These are phyloP conservation scores for Penicillium paxilli DNA, from an alignment of 495 filamentous ascomycete species.

Conservation along the genomic window DNA sequence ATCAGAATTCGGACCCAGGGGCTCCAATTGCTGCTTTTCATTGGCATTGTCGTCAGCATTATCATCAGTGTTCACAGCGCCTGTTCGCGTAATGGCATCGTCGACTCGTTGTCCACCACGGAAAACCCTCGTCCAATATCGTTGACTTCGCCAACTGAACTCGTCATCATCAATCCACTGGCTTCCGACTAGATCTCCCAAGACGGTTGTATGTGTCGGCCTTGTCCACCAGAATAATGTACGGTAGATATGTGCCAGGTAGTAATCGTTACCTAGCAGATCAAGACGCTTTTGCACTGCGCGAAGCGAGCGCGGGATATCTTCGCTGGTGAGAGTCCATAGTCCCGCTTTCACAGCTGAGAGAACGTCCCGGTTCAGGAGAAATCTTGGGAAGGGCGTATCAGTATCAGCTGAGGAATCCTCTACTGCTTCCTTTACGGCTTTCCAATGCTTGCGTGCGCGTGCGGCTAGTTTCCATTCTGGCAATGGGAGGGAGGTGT, in stretches of 20 bases:
- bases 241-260: slow-evolving; percentile 91
- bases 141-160: slow-evolving; percentile 65
- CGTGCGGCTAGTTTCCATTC: slow-evolving; percentile 62
- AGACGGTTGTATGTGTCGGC: slow-evolving; percentile 84
- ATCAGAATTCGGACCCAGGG: slow-evolving; percentile 51
- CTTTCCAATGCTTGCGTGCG: slow-evolving; percentile 50
- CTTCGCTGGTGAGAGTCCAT: slow-evolving; percentile 56
- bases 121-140: slow-evolving; percentile 87
- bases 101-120: slow-evolving; percentile 63
- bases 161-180: slow-evolving; percentile 91
- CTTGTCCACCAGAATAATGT: slow-evolving; percentile 74
- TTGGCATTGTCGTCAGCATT: slow-evolving; percentile 26
- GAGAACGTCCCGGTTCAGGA: slow-evolving; percentile 27
- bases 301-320: slow-evolving; percentile 62
- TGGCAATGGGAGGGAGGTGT: slow-evolving; percentile 71
- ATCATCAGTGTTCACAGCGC: too few relatives aligned
- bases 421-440: slow-evolving; percentile 24
- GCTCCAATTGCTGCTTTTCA: slow-evolving; percentile 43
- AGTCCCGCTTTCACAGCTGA: slow-evolving; percentile 46
- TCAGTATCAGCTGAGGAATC: slow-evolving; percentile 15
- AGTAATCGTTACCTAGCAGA: slow-evolving; percentile 89
- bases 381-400: slow-evolving; percentile 14
- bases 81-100: slow-evolving; percentile 53
- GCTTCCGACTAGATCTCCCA: slow-evolving; percentile 92
- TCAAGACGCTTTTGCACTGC: slow-evolving; percentile 78